Percentiles rank a stretch among this genome's conserved stretches.
Conservation (phyloP, 192 early-diverging fungal genomes). For the Coemansia sp. region DNA sequence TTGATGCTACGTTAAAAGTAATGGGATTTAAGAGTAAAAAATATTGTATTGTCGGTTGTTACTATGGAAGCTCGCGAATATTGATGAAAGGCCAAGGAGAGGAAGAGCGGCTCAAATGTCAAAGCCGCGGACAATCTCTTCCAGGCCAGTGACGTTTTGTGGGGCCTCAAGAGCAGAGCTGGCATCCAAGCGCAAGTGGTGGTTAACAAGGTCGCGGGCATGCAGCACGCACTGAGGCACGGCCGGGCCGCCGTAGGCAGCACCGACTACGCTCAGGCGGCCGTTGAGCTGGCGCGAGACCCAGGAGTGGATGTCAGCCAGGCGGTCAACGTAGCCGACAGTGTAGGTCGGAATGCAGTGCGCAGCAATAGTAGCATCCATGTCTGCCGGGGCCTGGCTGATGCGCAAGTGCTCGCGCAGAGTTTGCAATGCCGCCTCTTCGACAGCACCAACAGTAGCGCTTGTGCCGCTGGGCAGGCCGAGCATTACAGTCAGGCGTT, state of each 20-base stretch:
- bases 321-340: constrained; percentile 73
- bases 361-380: constrained; percentile 58
- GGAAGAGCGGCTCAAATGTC: not conserved
- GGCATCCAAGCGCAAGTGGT: constrained; percentile 48
- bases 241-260: constrained; percentile 79
- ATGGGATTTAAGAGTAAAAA: not conserved
- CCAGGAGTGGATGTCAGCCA: constrained; percentile 63
- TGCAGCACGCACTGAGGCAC: constrained; percentile 81
- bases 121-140: constrained; percentile 37
- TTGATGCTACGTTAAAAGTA: not conserved
- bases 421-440: constrained; percentile 57
- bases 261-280: constrained; percentile 70
- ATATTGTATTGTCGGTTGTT: no score
- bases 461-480: constrained; percentile 49
- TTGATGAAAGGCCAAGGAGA: not conserved
- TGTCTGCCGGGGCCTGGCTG: constrained; percentile 42
- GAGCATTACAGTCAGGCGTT: constrained; percentile 84
- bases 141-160: constrained; percentile 34
- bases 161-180: constrained; percentile 21
- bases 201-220: constrained; percentile 60
- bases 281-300: constrained; percentile 54
- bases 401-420: constrained; percentile 65
- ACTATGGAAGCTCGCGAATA: no score
- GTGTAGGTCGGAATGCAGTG: constrained; percentile 89
- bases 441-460: constrained; percentile 6